Base-by-base conservation (phyloP, 176 grass and related monocot genomes). In the Poa pratensis region DNA sequence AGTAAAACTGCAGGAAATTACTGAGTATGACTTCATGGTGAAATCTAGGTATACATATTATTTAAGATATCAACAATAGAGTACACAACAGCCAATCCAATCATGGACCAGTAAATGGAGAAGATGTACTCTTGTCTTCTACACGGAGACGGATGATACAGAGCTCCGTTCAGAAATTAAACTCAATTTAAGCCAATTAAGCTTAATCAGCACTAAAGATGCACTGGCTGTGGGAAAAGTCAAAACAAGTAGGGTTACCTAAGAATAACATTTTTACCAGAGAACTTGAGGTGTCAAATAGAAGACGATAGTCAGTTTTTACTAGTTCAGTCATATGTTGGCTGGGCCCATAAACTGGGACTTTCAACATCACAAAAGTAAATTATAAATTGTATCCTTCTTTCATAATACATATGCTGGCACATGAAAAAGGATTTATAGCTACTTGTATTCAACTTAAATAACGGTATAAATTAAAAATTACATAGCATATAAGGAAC, bases 1-100 rank as follows among this genome's bases (percentile, higher is more conserved):
- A 49, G 20, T 52, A 72, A 19, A 68, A 24, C 23, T 45, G 57
- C 37, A 87, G 22, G 12, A 26, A 87, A 53, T 46, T 66, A 58
- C 58, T 75, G 26, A 53, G 26, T 20, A 69, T 35, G 50, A 59
- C 19, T 83, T 83, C 28, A 43, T 79, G 28, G 77, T 63, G n/a
- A 83, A 67, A 75, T 75, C 19, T 50, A 80, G 50, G 19, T 75
- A 23, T 80, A 66, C 34, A 58, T 71, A 63, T 80, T 46, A 64
- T 20, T 82, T 28, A 82, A 68, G 22, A 75, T 9, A 48, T 49
- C 22, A 59, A 60, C 2, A 23, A 79, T 35, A 48, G 32, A 68
- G 17, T 71, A 78, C 54, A 60, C 48, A 65, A 39, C 51, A 76
- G 20, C 27, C 24, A 85, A 80, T 16, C 2, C 28, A 83, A 62